Evolutionary conservation across 192 early-diverging fungal genomes (phyloP), one percentile per base, ranked within the genome.

Genomic region (Coemansia sp.): DNA sequence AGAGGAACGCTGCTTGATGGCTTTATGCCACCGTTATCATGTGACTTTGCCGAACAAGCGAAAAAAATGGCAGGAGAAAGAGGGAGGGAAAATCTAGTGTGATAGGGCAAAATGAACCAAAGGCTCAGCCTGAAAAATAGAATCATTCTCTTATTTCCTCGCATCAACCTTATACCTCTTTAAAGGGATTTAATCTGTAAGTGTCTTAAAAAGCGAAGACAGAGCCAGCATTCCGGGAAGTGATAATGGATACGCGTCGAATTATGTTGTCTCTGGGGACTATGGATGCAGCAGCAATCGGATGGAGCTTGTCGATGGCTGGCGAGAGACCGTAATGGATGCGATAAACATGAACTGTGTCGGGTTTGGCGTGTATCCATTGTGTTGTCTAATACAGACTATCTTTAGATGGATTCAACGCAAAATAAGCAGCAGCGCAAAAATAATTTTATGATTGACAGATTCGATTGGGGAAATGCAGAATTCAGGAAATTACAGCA

Each of bases 141-240:
- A 25, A 45, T 57, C 56, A 57, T 31, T 57, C 59, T 60, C 52
- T 60, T 60, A 45, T 60, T 60, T 60, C 59, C 59, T 60, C 59
- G 59, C 48, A 60, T 60, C 59, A 45, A 60, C 38, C 36, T 29
- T 58, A 38, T 60, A 60, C 12, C 36, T 38, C 12, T 60, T 36
- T 48, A 25, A 32, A 36, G 30, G 59, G 59, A 60, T 29, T 48
- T 7, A 60, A 60, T 60, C 59, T 60, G 59, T 60, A 42, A 60
- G 59, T 60, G 59, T 60, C 59, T 48, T 60, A 25, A 40, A 58
- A 2, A 58, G 17, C 10, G 34, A n/a, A 8, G 31, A 33, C 7
- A 34, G 51, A 54, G 51, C 22, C 51, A 54, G 51, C 20, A 22
- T 45, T 45, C 12, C 42, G 31, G 5, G 28, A 28, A 55, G 7